These are phyloP conservation scores for Allium fistulosum DNA, from an alignment of 106 monocot genomes.

Conservation along the genomic window DNA sequence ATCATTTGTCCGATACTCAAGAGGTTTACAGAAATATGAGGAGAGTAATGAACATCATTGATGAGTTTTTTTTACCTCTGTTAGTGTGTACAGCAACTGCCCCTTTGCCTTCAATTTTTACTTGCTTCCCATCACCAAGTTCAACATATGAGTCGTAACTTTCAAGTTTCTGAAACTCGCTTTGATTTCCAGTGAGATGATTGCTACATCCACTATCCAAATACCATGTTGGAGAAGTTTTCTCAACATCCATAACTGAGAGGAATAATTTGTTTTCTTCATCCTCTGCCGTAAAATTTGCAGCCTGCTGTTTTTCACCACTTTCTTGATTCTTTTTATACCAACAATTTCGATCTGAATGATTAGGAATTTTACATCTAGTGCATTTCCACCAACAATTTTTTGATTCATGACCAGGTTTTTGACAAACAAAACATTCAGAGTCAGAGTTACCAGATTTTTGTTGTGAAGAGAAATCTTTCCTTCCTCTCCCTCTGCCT, in stretches of 20 bases:
- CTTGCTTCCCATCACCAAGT: too few species aligned
- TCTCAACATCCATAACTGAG: not conserved
- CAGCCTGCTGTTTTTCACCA: too few species aligned
- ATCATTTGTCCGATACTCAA: constrained; percentile 1
- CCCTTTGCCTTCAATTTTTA: too few species aligned
- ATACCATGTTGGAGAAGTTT: not conserved
- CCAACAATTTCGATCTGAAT: too few species aligned
- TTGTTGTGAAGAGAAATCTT: not conserved
- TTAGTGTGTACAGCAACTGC: not conserved
- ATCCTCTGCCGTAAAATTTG: too few species aligned
- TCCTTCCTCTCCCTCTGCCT: not conserved
- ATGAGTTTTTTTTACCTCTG: constrained; percentile 1
- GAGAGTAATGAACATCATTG: not conserved
- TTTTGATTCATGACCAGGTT: not conserved
- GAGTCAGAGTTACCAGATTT: not conserved
- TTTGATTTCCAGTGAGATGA: too few species aligned
- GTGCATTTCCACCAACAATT: not conserved
- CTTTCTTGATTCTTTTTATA: too few species aligned
- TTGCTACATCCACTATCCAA: too few species aligned
- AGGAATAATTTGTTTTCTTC: not conserved
- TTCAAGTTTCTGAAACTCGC: too few species aligned
- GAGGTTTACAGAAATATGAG: not conserved
- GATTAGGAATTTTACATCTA: too few species aligned
- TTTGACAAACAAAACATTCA: not conserved
- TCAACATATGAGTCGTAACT: too few species aligned